Percentiles rank a stretch among this genome's conserved stretches.
phyloP scores from a whole-genome alignment of 2,329 filamentous ascomycete species.

The Neonectria sp. region DNA sequence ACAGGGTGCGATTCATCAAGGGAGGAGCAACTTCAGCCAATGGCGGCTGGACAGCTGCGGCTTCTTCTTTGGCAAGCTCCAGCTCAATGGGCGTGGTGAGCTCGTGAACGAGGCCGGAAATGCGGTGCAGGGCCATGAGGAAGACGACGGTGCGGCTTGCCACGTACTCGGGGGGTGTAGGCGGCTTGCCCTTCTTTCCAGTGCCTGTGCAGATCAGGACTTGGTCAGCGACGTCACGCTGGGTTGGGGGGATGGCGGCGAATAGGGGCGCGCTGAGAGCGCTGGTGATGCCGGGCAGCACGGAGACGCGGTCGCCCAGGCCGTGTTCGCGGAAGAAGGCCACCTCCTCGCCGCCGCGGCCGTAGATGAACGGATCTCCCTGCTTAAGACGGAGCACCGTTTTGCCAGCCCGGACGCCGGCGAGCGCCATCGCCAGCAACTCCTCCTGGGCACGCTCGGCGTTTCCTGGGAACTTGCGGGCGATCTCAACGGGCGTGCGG shows the following conservation, averaged over 20 bases:
- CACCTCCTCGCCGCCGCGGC: constrained; percentile 93
- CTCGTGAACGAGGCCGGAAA: constrained; percentile 80
- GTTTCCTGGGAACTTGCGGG: constrained; percentile 97
- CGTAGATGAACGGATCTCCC: constrained; percentile 97
- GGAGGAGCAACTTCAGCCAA: constrained; percentile 23
- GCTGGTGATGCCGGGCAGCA: constrained; percentile 92
- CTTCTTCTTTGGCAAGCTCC: constrained; percentile 46
- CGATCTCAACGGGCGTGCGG: constrained; percentile 90
- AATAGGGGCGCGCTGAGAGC: constrained; percentile 91
- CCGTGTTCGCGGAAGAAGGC: constrained; percentile 84
- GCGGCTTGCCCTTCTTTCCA: constrained; percentile 88
- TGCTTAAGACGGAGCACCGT: constrained; percentile 94
- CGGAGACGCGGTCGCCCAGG: constrained; percentile 73
- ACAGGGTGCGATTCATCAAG: constrained; percentile 60
- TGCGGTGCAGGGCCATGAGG: constrained; percentile 93
- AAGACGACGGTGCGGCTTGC: constrained; percentile 88
- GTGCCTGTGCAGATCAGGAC: constrained; percentile 97
- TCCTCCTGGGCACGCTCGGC: constrained; percentile 95
- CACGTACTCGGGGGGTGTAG: constrained; percentile 85
- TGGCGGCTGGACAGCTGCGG: constrained; percentile 27
- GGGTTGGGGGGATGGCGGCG: constrained; percentile 88
- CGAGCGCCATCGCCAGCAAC: constrained; percentile 83
- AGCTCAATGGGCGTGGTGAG: constrained; percentile 67
- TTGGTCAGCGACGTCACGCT: constrained; percentile 91
- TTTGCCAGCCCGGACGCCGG: constrained; percentile 75